Evolutionary conservation across 1,139 yeast species (phyloP), one percentile per base, ranked within the genome.

Genomic region (Geotrichum klebahnii): DNA sequence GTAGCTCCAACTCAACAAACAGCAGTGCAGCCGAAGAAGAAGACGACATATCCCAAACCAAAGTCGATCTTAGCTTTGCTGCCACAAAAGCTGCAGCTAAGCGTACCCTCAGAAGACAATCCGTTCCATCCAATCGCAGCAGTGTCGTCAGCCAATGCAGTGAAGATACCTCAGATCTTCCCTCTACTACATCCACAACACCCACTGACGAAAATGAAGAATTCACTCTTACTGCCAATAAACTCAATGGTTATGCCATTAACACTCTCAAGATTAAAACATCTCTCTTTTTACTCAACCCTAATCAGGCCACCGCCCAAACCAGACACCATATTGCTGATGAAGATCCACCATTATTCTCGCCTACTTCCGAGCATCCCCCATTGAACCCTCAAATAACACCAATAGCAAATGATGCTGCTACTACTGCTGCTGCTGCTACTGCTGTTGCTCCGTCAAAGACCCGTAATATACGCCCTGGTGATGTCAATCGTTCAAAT

Each of bases 161-260:
- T 20, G 53, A 50, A 20, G 55, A 50, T 8, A 46, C 46, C 16
- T 44, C 24, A 41, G 20, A 10, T 14, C 36, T 6, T 31, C 35
- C 26, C 29, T 23, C 37, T 40, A n/a, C 36, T 20, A 36, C 8
- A 16, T 28, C 36, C 5, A 28, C 45, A 32, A 16, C 26, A 46
- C 20, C 46, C 38, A 33, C 41, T 48, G 40, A 40, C 51, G 19
- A 41, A 44, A 20, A 24, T 48, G 31, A 51, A 46, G 4, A 50
- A 28, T 50, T 44, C 44, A 40, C 48, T 45, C 53, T 46, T 19
- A 31, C 46, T 6, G 36, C 53, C 14, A 42, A 54, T 41, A 55
- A 56, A 39, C 55, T 58, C 29, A 57, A 57, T 42, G 57, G 60
- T 6, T 57, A 59, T 37, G 57, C 59, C n/a, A 54, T 57, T 26